Conservation (phyloP, 495 filamentous ascomycete species). For the Chaetomidium leptoderma region DNA sequence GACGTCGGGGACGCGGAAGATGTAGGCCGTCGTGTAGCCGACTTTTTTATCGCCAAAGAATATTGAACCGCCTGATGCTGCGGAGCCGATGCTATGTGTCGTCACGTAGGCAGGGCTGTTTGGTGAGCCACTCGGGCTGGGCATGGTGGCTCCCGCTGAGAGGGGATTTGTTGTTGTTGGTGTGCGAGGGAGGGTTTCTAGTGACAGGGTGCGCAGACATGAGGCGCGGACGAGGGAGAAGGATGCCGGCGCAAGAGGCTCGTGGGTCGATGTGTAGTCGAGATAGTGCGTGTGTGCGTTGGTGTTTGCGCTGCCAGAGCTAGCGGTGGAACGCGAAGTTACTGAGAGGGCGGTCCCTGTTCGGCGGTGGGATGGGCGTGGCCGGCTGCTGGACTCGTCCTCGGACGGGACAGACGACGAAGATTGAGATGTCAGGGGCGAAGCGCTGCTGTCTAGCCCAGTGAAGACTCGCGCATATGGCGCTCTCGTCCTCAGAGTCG, state of each 20-base stretch:
- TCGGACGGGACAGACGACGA: slow-evolving; percentile 46
- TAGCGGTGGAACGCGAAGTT: slow-evolving; percentile 44
- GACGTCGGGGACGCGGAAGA: slow-evolving; percentile 84
- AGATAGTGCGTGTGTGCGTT: slow-evolving; percentile 77
- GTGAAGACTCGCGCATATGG: slow-evolving; percentile 48
- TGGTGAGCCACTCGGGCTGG: slow-evolving; percentile 35
- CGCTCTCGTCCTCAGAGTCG: slow-evolving; percentile 45
- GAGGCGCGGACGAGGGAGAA: slow-evolving; percentile 82
- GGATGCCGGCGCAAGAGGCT: slow-evolving; percentile 67
- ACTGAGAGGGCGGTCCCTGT: slow-evolving; percentile 28
- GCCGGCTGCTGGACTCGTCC: slow-evolving; percentile 32
- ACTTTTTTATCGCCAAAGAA: slow-evolving; percentile 79
- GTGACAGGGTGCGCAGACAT: slow-evolving; percentile 79
- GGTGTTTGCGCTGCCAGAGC: slow-evolving; percentile 36
- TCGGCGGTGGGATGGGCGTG: slow-evolving; percentile 28
- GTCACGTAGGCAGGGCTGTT: slow-evolving; percentile 46
- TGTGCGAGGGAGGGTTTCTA: slow-evolving; percentile 74
- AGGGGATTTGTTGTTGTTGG: slow-evolving; percentile 36
- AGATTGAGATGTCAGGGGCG: slow-evolving; percentile 42
- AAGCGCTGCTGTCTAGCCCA: slow-evolving; percentile 30
- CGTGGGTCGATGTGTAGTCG: slow-evolving; percentile 81
- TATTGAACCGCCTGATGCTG: slow-evolving; percentile 62
- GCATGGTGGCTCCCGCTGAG: slow-evolving; percentile 28
- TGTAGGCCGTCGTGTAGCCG: slow-evolving; percentile 88
- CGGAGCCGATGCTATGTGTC: slow-evolving; percentile 42